Evolutionary conservation across 257 asterid genomes (phyloP).

Genomic region (Penstemon barbatus): DNA sequence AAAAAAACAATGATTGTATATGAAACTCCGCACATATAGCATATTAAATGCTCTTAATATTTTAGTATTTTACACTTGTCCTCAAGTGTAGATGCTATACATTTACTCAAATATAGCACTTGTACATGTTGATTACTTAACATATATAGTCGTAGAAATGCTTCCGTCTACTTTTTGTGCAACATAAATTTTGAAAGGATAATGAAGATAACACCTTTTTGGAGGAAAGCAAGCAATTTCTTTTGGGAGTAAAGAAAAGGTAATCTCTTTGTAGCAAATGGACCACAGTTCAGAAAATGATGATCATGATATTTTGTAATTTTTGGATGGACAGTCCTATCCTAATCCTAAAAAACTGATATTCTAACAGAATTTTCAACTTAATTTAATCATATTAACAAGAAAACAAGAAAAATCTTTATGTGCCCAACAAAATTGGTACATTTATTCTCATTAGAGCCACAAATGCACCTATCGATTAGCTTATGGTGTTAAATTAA

Average conservation of each 20-base stretch:
- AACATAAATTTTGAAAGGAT: not conserved
- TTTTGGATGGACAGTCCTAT: conserved; percentile 47
- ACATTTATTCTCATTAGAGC: conserved; percentile 31
- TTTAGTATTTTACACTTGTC: no score
- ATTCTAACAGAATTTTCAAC: conserved; percentile 34
- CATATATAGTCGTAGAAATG: not conserved
- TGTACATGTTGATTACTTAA: no score
- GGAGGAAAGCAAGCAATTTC: conserved; percentile 27
- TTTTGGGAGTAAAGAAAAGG: conserved; percentile 26
- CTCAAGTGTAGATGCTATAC: no score
- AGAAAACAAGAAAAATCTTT: conserved; percentile 31
- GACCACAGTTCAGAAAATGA: conserved; percentile 52
- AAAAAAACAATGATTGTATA: no score
- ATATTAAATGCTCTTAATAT: no score
- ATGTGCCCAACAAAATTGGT: conserved; percentile 35
- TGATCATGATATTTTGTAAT: conserved; percentile 36
- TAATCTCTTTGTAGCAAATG: conserved; percentile 26
- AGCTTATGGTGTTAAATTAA: conserved; percentile 22
- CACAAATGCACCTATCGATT: conserved; percentile 36
- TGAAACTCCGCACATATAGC: no score
- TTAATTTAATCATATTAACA: conserved; percentile 33
- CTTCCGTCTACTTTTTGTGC: not conserved
- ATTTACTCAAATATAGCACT: no score
- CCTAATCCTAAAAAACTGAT: conserved; percentile 46
- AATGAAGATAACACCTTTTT: conserved; percentile 26